Conservation (phyloP, 2,329 filamentous ascomycete species). For the Monilinia polystroma region DNA sequence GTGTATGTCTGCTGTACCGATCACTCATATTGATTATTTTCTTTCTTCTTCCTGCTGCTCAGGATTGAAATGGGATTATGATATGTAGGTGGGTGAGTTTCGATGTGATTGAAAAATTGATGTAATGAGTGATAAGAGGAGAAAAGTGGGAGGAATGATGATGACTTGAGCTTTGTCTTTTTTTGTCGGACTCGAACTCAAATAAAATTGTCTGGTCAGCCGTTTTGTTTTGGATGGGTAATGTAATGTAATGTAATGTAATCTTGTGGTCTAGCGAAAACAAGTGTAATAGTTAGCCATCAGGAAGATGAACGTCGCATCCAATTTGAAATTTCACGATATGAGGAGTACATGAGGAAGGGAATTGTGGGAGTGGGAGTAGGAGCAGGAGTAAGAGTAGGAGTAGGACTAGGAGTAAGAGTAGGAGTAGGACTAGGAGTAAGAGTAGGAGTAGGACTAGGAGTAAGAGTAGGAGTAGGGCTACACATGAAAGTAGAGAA, state of each 20-base stretch:
- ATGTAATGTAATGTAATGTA: too few species aligned
- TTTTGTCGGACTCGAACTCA: background rate
- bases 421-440: background rate
- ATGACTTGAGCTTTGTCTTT: conserved; percentile 11
- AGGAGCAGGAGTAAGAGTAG: too few species aligned
- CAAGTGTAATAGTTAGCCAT: conserved; percentile 19
- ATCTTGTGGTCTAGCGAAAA: conserved; percentile 10
- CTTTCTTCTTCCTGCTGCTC: too few species aligned
- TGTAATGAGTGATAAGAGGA: conserved; percentile 6
- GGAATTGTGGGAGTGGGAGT: background rate
- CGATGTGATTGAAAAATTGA: background rate
- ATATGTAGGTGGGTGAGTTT: background rate
- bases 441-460: too few species aligned
- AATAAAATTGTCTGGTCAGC: conserved; percentile 9
- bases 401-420: too few species aligned
- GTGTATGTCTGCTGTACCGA: conserved; percentile 46
- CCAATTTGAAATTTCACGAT: background rate
- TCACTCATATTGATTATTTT: conserved; percentile 47
- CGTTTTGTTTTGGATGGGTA: background rate
- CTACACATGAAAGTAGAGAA: too few species aligned
- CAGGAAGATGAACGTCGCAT: background rate
- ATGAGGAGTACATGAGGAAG: background rate
- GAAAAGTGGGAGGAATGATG: conserved; percentile 4
- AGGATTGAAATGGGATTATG: conserved; percentile 17
- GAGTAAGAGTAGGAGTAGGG: background rate